phyloP scores from a whole-genome alignment of 1,139 yeast genomes.

The Yamadazyma blattariae region DNA sequence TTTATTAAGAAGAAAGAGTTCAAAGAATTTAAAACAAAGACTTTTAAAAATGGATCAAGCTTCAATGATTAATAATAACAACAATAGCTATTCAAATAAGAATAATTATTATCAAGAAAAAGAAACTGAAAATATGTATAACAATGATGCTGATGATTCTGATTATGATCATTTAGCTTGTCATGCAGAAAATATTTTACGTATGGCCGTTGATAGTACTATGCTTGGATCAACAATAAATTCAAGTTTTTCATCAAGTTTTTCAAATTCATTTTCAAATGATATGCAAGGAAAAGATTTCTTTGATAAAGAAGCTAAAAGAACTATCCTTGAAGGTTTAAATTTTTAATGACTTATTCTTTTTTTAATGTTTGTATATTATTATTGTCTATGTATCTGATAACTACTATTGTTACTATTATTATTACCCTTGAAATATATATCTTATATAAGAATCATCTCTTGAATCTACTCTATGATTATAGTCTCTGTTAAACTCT shows the following conservation, averaged over 20 bases:
- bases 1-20: constrained; percentile 11
- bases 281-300: constrained; percentile 31
- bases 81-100: no score
- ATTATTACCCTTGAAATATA: constrained; percentile 18
- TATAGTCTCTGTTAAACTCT: constrained; percentile 18
- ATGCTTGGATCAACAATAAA: constrained; percentile 42
- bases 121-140: constrained; percentile 1
- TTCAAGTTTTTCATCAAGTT: constrained; percentile 25
- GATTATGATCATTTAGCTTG: constrained; percentile 45
- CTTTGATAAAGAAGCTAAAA: constrained; percentile 29
- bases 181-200: constrained; percentile 46
- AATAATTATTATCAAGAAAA: neutral
- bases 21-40: constrained; percentile 15
- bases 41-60: constrained; percentile 21
- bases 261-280: constrained; percentile 32
- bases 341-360: no score
- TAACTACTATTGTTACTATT: no score
- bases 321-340: constrained; percentile 28
- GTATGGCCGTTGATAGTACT: constrained; percentile 50
- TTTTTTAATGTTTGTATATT: no score
- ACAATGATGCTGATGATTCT: constrained; percentile 20
- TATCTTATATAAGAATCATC: constrained; percentile 22
- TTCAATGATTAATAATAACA: constrained; percentile 9
- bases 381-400: no score
- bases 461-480: constrained; percentile 22